Evolutionary conservation across 2,329 filamentous ascomycete species (phyloP), one percentile per base, ranked within the genome.

Genomic region (Penicillium sclerotiorum): DNA sequence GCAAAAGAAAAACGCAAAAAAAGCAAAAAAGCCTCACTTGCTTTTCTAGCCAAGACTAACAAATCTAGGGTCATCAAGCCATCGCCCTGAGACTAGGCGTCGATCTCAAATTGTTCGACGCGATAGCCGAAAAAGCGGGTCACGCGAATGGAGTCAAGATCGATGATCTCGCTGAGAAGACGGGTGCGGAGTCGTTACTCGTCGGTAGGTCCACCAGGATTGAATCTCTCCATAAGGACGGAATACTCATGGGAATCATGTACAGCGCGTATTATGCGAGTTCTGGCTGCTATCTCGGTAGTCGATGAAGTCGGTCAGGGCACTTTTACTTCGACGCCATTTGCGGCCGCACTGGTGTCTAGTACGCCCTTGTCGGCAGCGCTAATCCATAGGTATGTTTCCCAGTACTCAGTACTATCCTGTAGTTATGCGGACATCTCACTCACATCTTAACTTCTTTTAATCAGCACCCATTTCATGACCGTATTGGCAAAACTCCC

Each of bases 101-200:
- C 5, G 52, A 57, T 39, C 30, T 55, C 18, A 57, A 47, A 46
- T 45, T 55, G 3, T 53, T 57, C 32, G 50, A 55, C 43, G 52
- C 32, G 17, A 47, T 57, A 27, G 49, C 48, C 27, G 35, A 35
- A 13, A 42, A 23, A 33, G 37, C 27, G 6, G 18, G 21, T 11
- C 27, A 30, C 12, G 15, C 41, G 11, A 9, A 40, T 36, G 48
- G 15, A 13, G 33, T 50, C 12, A 49, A 18, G 1, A 5, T 35
- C 5, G 1, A 37, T 18, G 28, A 43, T 13, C 35, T 55, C 20
- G 28, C 27, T 5, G 40, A 43, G 18, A 11, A 39, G 6, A 46
- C 39, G 3, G 9, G 32, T 17, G 53, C 49, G 13, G 50, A 55
- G 30, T 42, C 47, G 12, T 30, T 52, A 27, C 37, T 57, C 1